phyloP scores from a whole-genome alignment of 495 filamentous ascomycete genomes.

The Haplographium delicatum region DNA sequence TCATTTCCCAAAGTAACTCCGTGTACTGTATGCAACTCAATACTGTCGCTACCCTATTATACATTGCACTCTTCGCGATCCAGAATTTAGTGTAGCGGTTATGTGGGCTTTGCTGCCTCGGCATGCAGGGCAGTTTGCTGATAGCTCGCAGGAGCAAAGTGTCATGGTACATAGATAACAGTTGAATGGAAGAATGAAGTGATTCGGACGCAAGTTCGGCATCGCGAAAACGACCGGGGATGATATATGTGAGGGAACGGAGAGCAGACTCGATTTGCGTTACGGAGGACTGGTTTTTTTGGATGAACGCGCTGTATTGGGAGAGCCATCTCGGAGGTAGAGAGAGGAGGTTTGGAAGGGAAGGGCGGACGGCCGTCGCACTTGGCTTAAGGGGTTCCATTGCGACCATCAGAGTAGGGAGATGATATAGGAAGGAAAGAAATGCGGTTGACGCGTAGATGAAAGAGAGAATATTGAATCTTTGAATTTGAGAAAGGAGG shows the following conservation, averaged over 20 bases:
- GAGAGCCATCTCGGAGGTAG: constrained; percentile 69
- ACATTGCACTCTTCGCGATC: constrained; percentile 67
- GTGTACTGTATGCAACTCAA: constrained; percentile 91
- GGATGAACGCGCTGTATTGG: constrained; percentile 87
- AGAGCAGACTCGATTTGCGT: constrained; percentile 89
- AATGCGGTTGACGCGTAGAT: constrained; percentile 8
- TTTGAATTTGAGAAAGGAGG: not conserved
- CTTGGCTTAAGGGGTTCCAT: constrained; percentile 24
- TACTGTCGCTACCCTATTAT: constrained; percentile 69
- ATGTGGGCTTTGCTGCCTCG: constrained; percentile 63
- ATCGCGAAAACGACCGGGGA: constrained; percentile 90
- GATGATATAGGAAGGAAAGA: constrained; percentile 1
- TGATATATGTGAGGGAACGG: constrained; percentile 89
- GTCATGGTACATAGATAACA: constrained; percentile 93
- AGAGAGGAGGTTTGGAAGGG: constrained; percentile 28
- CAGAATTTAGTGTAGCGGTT: constrained; percentile 89
- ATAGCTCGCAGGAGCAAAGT: constrained; percentile 66
- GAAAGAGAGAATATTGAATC: constrained; percentile 1
- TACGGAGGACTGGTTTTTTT: constrained; percentile 86
- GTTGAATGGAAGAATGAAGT: constrained; percentile 79
- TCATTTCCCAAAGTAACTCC: constrained; percentile 75
- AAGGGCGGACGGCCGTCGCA: no score
- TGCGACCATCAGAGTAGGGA: not conserved
- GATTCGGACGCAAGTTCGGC: constrained; percentile 92
- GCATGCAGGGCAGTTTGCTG: constrained; percentile 37